Conservation (phyloP, 805 yeast species). For the Isabelozyma pseudorhagii region DNA sequence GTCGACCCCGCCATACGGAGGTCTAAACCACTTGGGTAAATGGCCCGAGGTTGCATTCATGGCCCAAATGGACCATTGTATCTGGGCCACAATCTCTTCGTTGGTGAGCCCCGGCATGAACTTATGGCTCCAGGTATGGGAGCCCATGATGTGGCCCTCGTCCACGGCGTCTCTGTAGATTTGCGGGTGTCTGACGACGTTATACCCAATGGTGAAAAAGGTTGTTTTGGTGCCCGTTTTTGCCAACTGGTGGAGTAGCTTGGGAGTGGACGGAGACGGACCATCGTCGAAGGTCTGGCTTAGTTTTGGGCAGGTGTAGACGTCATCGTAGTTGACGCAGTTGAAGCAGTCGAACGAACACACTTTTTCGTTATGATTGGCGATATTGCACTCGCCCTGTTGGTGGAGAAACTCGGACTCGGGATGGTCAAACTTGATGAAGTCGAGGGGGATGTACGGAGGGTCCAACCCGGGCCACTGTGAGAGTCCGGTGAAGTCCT, state of each 20-base stretch:
- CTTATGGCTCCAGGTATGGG: constrained; percentile 93
- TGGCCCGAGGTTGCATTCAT: constrained; percentile 91
- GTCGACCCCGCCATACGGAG: constrained; percentile 95
- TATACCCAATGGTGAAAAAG: constrained; percentile 82
- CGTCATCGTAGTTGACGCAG: constrained; percentile 75
- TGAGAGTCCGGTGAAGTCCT: constrained; percentile 65
- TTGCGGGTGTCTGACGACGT: constrained; percentile 75
- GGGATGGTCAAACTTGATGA: constrained; percentile 57
- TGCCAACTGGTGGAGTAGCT: constrained; percentile 51
- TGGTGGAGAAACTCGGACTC: constrained; percentile 38
- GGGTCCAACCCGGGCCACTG: constrained; percentile 88
- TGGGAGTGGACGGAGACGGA: constrained; percentile 71
- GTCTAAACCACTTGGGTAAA: constrained; percentile 89
- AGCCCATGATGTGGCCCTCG: constrained; percentile 75
- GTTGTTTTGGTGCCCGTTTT: constrained; percentile 48
- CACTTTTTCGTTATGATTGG: constrained; percentile 30
- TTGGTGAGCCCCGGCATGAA: constrained; percentile 75
- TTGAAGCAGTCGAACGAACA: constrained; percentile 88
- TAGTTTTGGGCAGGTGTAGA: constrained; percentile 66
- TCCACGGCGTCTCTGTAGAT: constrained; percentile 54
- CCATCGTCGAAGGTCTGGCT: constrained; percentile 96
- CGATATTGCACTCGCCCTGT: constrained; percentile 57
- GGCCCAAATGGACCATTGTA: constrained; percentile 97
- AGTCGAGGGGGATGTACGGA: constrained; percentile 80
- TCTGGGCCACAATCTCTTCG: constrained; percentile 81